These are phyloP conservation scores for Pichia sp. DNA, from an alignment of 1,139 yeast genomes.

Conservation along the genomic window DNA sequence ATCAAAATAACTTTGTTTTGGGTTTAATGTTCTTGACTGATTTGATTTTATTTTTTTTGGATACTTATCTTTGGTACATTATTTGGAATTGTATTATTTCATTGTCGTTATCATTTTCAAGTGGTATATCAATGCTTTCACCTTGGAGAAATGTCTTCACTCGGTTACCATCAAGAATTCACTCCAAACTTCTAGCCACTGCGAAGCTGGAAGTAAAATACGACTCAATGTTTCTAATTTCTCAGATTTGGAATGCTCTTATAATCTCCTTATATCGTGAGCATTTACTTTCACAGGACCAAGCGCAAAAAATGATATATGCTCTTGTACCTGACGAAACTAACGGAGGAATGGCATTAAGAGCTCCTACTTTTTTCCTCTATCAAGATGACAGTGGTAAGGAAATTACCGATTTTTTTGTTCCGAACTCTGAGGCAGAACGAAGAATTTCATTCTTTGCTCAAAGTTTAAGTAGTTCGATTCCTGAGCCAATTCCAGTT, in stretches of 20 bases:
- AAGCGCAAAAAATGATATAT: conserved; percentile 57
- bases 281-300: conserved; percentile 70
- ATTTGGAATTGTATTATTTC: conserved; percentile 76
- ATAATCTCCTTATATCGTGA: conserved; percentile 72
- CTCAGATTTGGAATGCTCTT: conserved; percentile 79
- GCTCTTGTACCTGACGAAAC: conserved; percentile 42
- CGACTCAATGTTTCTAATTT: conserved; percentile 48
- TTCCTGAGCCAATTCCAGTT: conserved; percentile 68
- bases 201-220: conserved; percentile 45
- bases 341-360: conserved; percentile 38
- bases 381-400: conserved; percentile 63
- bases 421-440: conserved; percentile 68
- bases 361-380: conserved; percentile 65
- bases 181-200: conserved; percentile 56
- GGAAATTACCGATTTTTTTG: conserved; percentile 40
- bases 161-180: conserved; percentile 68
- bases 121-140: conserved; percentile 76
- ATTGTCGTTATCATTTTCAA: conserved; percentile 59
- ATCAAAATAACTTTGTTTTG: conserved; percentile 57
- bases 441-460: conserved; percentile 84
- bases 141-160: conserved; percentile 85
- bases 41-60: conserved; percentile 70
- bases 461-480: conserved; percentile 73
- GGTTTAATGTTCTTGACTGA: conserved; percentile 59
- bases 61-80: conserved; percentile 86